These are phyloP conservation scores for Lichtheimia ornata DNA, from an alignment of 371 early-diverging fungal genomes.

Conservation along the genomic window DNA sequence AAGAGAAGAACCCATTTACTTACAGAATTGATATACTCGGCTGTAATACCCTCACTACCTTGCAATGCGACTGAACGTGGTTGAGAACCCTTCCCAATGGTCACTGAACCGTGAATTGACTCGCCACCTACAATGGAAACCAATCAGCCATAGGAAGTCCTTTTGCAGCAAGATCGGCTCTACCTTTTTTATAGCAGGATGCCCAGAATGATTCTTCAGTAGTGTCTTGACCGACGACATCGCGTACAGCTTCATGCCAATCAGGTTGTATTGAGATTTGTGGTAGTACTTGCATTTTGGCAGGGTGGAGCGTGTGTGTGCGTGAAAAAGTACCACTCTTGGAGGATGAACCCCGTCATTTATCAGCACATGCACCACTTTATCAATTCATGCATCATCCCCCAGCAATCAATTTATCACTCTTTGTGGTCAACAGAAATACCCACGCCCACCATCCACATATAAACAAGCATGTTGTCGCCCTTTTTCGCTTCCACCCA, in stretches of 20 bases:
- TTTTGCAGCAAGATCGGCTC: neutral
- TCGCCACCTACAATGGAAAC: neutral
- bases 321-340: too few species aligned
- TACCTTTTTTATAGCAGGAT: conserved; percentile 55
- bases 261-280: conserved; percentile 45
- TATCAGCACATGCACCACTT: too few species aligned
- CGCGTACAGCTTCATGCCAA: conserved; percentile 39
- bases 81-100: conserved; percentile 1
- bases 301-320: too few species aligned
- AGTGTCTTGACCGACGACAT: conserved; percentile 27
- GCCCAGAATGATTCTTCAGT: conserved; percentile 52
- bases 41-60: conserved; percentile 27
- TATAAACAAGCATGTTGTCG: too few species aligned
- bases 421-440: too few species aligned
- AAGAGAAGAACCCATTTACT: neutral
- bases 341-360: too few species aligned
- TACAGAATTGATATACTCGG: conserved; percentile 32
- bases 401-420: too few species aligned
- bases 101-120: conserved; percentile 19
- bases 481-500: too few species aligned
- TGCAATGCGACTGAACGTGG: conserved; percentile 6
- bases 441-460: too few species aligned
- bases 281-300: conserved; percentile 25
- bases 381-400: too few species aligned
- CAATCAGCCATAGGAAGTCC: neutral